Conservation (phyloP, 371 early-diverging fungal species). For the Lichtheimia ornata region DNA sequence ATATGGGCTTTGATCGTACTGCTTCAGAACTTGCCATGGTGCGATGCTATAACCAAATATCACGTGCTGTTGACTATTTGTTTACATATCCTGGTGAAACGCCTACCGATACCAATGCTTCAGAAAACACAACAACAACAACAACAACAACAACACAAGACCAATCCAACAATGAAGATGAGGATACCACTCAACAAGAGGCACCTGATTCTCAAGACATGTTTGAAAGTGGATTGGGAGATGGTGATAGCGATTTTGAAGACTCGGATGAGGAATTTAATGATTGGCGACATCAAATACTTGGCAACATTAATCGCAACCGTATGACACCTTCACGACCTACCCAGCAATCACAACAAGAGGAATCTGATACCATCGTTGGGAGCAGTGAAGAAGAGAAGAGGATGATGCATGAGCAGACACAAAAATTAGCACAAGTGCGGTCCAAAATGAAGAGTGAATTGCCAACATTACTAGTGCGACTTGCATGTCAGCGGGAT, state of each 20-base stretch:
- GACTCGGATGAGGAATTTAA: constrained; percentile 11
- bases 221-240: too few relatives aligned
- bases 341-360: neutral
- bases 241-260: neutral
- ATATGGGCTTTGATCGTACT: constrained; percentile 90
- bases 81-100: constrained; percentile 72
- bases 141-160: too few relatives aligned
- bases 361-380: neutral
- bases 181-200: neutral
- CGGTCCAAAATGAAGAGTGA: constrained; percentile 55
- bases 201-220: neutral
- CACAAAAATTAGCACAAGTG: constrained; percentile 38
- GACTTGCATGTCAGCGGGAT: constrained; percentile 64
- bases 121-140: neutral
- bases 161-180: neutral
- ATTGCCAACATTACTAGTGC: constrained; percentile 55
- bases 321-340: neutral
- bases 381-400: constrained; percentile 2
- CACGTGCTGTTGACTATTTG: constrained; percentile 88
- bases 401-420: constrained; percentile 21
- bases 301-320: neutral
- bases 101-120: constrained; percentile 11
- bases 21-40: constrained; percentile 82
- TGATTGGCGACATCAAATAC: constrained; percentile 1
- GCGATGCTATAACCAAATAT: constrained; percentile 79